These are phyloP conservation scores for Deuterostichococcus epilithicus DNA, from an alignment of 139 green algal genomes.

Conservation along the genomic window DNA sequence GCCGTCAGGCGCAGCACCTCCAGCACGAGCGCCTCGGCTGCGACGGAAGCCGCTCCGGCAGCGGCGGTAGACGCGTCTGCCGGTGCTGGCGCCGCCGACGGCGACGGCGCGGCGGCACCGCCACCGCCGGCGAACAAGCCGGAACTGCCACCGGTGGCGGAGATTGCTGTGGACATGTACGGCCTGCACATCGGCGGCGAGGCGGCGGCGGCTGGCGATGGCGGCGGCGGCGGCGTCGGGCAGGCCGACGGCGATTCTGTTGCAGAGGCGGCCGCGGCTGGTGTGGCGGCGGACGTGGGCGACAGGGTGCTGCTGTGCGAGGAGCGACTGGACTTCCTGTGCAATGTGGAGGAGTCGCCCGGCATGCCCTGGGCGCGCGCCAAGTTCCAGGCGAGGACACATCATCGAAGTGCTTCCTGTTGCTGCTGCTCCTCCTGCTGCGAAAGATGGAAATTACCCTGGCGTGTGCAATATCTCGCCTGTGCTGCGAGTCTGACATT, in stretches of 20 bases:
- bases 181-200: not conserved
- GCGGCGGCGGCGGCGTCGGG: too few relatives aligned
- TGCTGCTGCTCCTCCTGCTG: not conserved
- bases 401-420: too few relatives aligned
- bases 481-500: not conserved
- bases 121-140: not conserved
- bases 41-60: not conserved
- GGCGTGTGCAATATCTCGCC: not conserved
- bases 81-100: too few relatives aligned
- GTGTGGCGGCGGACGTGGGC: not conserved
- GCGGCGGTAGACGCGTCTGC: too few relatives aligned
- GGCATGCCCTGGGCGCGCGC: conserved; percentile 47
- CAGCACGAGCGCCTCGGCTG: too few relatives aligned
- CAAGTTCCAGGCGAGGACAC: conserved; percentile 30
- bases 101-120: too few relatives aligned
- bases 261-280: too few relatives aligned
- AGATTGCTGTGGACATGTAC: not conserved
- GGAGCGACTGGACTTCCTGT: conserved; percentile 53
- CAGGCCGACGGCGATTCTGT: not conserved
- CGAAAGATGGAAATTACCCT: too few relatives aligned
- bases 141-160: not conserved
- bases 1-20: not conserved
- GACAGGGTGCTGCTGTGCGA: conserved; percentile 39
- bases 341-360: conserved; percentile 50
- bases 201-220: too few relatives aligned